Evolutionary conservation across 768 basidiomycete species (phyloP).

Genomic region (Suillus hirtellus): DNA sequence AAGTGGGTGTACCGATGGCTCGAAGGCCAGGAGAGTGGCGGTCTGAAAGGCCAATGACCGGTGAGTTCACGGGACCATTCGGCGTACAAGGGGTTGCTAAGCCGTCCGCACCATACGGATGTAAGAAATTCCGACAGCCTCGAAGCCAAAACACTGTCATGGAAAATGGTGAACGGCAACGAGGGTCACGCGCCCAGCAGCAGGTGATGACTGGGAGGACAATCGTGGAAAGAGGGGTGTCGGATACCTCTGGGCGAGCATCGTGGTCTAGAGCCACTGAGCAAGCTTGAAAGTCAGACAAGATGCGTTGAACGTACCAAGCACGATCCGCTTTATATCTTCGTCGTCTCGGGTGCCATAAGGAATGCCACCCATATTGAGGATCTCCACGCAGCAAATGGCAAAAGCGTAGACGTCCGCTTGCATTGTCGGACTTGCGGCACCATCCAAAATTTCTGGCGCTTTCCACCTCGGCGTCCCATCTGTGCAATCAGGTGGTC

Average conservation of each 20-base stretch:
- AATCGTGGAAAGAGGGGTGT: constrained; percentile 33
- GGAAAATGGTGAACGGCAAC: constrained; percentile 52
- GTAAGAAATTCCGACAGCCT: not conserved
- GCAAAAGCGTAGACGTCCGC: constrained; percentile 73
- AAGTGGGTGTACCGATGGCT: not conserved
- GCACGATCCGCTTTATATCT: constrained; percentile 50
- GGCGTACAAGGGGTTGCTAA: not conserved
- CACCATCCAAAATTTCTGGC: constrained; percentile 62
- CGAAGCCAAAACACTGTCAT: not conserved
- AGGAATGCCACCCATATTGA: constrained; percentile 61
- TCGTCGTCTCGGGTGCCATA: constrained; percentile 56
- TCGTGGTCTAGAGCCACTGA: constrained; percentile 42
- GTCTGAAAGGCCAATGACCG: not conserved
- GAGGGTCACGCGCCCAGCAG: constrained; percentile 61
- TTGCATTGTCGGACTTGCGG: constrained; percentile 47
- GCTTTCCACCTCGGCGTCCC: constrained; percentile 74
- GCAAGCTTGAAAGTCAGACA: constrained; percentile 22
- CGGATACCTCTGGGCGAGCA: constrained; percentile 50
- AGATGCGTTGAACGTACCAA: constrained; percentile 38
- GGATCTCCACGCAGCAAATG: constrained; percentile 63
- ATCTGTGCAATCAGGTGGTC: constrained; percentile 32
- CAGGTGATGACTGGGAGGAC: constrained; percentile 44
- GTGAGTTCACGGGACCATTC: not conserved
- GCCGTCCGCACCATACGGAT: not conserved
- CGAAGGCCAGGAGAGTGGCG: not conserved